These are phyloP conservation scores for Castanospermum australe DNA, from an alignment of 306 rosid genomes.

Conservation along the genomic window DNA sequence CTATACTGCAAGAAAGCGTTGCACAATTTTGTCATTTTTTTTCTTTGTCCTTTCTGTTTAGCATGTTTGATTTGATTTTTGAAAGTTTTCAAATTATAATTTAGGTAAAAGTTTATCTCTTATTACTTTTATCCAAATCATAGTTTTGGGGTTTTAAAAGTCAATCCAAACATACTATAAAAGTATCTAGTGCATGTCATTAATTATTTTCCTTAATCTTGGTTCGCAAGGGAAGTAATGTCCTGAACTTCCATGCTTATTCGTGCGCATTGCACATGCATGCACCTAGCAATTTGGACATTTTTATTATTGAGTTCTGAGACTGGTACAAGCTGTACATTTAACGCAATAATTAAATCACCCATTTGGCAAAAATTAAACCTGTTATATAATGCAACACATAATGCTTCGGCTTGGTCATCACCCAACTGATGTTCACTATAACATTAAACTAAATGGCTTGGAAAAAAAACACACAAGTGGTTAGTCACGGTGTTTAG, in stretches of 20 bases:
- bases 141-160: too few species aligned
- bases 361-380: neutral
- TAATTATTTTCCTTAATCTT: neutral
- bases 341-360: neutral
- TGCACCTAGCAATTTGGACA: neutral
- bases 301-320: neutral
- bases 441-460: neutral
- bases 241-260: neutral
- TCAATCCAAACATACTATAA: too few species aligned
- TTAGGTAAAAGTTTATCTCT: too few species aligned
- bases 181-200: neutral
- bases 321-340: neutral
- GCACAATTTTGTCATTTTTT: neutral
- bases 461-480: too few species aligned
- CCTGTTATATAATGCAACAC: neutral
- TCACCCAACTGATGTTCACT: neutral
- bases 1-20: neutral
- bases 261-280: slow-evolving; percentile 11
- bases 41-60: neutral
- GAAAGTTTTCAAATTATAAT: too few species aligned
- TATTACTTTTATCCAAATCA: too few species aligned
- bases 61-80: too few species aligned
- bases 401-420: neutral
- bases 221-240: neutral
- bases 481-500: too few species aligned